A percentile compares a stretch with the other conserved stretches of the same genome.
Conservation (phyloP, 108 stramenopile genomes). For the Skeletonema potamos region DNA sequence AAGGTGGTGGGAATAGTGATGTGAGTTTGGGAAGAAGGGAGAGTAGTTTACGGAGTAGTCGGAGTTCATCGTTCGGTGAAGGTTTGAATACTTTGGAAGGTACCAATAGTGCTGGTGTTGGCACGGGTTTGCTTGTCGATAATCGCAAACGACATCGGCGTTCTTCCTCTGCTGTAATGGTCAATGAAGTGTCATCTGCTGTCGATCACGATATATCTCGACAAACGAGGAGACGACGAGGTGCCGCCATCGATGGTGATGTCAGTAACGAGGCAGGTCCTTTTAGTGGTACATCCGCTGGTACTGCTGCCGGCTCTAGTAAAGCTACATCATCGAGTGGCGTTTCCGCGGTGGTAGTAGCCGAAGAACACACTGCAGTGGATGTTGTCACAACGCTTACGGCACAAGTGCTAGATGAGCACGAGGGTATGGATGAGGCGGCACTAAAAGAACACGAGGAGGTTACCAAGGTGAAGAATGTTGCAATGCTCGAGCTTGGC, state of each 20-base stretch:
- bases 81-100: neutral
- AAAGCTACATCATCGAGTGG: conserved; percentile 1
- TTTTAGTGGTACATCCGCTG: neutral
- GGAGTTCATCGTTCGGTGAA: neutral
- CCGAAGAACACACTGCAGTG: conserved; percentile 59
- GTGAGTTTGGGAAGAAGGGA: neutral
- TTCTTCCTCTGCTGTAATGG: neutral
- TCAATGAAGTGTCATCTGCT: conserved; percentile 6
- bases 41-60: neutral
- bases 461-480: conserved; percentile 98
- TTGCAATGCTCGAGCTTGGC: conserved; percentile 90
- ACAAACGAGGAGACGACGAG: neutral
- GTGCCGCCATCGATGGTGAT: neutral
- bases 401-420: conserved; percentile 93
- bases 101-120: neutral
- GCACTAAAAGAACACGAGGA: conserved; percentile 97
- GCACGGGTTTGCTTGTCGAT: neutral
- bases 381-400: conserved; percentile 83
- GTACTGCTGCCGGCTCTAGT: neutral
- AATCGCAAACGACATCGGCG: conserved; percentile 11
- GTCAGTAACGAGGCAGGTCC: neutral
- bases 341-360: conserved; percentile 40
- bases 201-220: neutral
- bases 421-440: conserved; percentile 97
- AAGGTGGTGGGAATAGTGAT: neutral